Evolutionary conservation across 306 rosid genomes (phyloP), one percentile per base, ranked within the genome.

Genomic region (Cyclanthera cordifolia): DNA sequence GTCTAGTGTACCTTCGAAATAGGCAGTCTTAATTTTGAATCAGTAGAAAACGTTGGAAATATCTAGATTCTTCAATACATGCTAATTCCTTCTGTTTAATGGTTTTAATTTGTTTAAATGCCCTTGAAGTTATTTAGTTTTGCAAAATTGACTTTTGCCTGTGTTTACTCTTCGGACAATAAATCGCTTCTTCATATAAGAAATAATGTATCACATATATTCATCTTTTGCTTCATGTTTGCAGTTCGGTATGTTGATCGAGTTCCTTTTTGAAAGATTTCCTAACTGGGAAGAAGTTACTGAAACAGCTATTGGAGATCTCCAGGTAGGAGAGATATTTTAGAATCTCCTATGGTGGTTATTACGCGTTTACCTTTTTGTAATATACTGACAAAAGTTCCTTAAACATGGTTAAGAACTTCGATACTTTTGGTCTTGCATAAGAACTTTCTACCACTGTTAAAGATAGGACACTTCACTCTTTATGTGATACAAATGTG

Each of bases 241-340:
- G 87, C 89, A 94, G 97, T 94, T 90, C 65, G 99, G 97, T 27
- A 94, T 94, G 99, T 79, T 94, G 85, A 90, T 94, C 39, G 87
- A 86, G 72, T 88, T 69, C 79, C 97, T 90, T 65, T 94, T 88
- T 70, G 95, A 90, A 73, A 94, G 74, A 16, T 86, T 86, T 79
- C 91, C 99, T 21, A 77, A 85, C 57, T 77, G 72, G 57, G 94
- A 89, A 73, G 81, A 90, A 67, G 88, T 82, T 71, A 83, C 77
- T 68, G 94, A 78, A 77, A 73, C 86, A 16, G 95, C 87, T 60
- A 78, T 93, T 66, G 96, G 94, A 79, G 99, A 93, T 76, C 87
- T 93, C 37, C 95, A 89, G 95, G 99, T 90, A 64, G 61, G 83
- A 77, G 74, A 20, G 70, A 78, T 69, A 60, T 37, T 65, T 72